Conservation (phyloP, 495 filamentous ascomycete species). For the Neurospora terricola region DNA sequence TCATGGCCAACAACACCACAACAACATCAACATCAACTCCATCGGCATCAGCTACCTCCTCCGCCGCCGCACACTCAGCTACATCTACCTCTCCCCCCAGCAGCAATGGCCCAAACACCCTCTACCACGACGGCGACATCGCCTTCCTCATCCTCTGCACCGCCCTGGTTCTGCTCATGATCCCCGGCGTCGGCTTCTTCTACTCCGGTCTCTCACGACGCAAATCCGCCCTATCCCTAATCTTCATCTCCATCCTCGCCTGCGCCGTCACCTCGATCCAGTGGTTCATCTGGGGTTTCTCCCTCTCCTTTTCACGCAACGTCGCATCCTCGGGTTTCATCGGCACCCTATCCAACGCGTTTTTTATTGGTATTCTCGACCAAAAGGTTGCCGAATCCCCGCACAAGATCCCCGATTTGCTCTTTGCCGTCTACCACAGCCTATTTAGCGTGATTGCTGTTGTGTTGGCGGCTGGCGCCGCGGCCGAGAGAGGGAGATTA, state of each 20-base stretch:
- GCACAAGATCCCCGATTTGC: conserved; percentile 66
- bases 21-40: background rate
- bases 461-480: conserved; percentile 80
- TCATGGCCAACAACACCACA: background rate
- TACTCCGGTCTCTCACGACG: conserved; percentile 91
- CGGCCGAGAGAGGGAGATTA: conserved; percentile 50
- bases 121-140: conserved; percentile 64
- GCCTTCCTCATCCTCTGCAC: conserved; percentile 82
- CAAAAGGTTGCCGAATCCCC: conserved; percentile 35
- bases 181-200: conserved; percentile 96
- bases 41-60: background rate
- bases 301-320: conserved; percentile 79
- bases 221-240: conserved; percentile 86
- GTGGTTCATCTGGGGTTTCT: conserved; percentile 99
- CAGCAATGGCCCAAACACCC: conserved; percentile 26
- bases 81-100: conserved; percentile 13
- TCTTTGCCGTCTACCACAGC: conserved; percentile 92
- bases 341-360: conserved; percentile 74
- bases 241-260: conserved; percentile 93
- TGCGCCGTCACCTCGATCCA: conserved; percentile 83
- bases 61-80: background rate
- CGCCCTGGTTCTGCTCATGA: conserved; percentile 90
- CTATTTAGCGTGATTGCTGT: conserved; percentile 96
- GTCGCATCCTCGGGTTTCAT: conserved; percentile 60
- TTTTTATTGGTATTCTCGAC: conserved; percentile 70